Conservation (phyloP, 2,329 filamentous ascomycete species). For the Botrytis hyacinthi region DNA sequence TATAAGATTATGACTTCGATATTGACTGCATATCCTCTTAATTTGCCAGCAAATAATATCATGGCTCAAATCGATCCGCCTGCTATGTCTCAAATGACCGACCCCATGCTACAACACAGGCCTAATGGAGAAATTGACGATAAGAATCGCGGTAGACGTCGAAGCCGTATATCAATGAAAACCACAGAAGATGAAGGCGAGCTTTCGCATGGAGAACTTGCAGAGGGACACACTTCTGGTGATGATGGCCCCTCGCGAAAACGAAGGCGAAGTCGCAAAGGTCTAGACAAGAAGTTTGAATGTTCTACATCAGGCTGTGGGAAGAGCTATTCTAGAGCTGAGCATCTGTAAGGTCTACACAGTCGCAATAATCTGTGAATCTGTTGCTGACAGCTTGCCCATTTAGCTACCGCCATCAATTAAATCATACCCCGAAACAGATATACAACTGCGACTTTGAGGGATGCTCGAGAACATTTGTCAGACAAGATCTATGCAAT, state of each 20-base stretch:
- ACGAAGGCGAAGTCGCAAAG: conserved; percentile 70
- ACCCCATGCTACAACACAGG: conserved; percentile 30
- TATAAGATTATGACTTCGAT: conserved; percentile 38
- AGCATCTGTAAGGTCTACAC: conserved; percentile 71
- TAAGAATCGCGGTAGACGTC: conserved; percentile 36
- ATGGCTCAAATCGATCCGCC: conserved; percentile 33
- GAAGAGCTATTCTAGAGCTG: conserved; percentile 93
- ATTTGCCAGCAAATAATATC: conserved; percentile 31
- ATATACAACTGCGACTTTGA: conserved; percentile 93
- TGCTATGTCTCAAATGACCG: conserved; percentile 30
- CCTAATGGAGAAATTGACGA: conserved; percentile 33
- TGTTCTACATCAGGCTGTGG: conserved; percentile 86
- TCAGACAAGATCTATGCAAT: conserved; percentile 88
- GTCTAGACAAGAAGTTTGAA: conserved; percentile 76
- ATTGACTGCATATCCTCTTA: conserved; percentile 33
- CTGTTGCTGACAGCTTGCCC: conserved; percentile 20
- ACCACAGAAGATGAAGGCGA: conserved; percentile 32
- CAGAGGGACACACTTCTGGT: conserved; percentile 37
- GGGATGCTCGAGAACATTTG: conserved; percentile 86
- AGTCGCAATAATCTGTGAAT: background rate
- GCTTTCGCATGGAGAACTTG: conserved; percentile 30
- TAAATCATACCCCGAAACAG: conserved; percentile 94
- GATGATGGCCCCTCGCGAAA: conserved; percentile 45
- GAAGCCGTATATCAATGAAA: conserved; percentile 33
- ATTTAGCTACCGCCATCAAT: conserved; percentile 75